These are phyloP conservation scores for Claviceps paspali DNA, from an alignment of 2,329 filamentous ascomycete genomes.

Conservation along the genomic window DNA sequence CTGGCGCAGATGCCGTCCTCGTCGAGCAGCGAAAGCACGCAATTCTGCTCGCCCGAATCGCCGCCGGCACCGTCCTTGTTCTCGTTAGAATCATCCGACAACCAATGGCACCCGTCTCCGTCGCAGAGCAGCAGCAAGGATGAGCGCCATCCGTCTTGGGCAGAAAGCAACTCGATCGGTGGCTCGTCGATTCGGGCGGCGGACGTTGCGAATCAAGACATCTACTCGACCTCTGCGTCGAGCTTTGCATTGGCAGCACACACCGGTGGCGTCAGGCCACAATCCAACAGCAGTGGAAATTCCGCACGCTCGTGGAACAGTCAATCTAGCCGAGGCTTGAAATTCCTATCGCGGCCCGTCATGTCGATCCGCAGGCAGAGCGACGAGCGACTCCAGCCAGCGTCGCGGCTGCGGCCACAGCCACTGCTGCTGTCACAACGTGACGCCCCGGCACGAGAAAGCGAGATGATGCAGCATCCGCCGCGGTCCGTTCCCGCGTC, in stretches of 20 bases:
- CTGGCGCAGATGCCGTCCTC: conserved; percentile 9
- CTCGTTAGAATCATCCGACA: neutral
- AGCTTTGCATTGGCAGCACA: conserved; percentile 1
- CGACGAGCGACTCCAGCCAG: conserved; percentile 4
- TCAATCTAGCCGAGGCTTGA: conserved; percentile 2
- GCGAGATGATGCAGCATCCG: neutral
- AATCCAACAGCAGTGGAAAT: conserved; percentile 7
- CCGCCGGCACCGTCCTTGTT: conserved; percentile 4
- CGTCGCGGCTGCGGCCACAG: too few species aligned
- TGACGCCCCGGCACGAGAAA: too few species aligned
- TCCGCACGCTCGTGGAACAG: conserved; percentile 7
- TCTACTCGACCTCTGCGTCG: neutral
- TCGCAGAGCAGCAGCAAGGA: neutral
- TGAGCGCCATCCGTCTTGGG: neutral
- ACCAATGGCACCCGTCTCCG: neutral
- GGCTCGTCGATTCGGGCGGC: neutral
- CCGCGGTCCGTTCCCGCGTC: conserved; percentile 1
- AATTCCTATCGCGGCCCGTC: conserved; percentile 3
- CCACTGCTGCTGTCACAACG: too few species aligned
- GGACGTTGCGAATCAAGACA: neutral
- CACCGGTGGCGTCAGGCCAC: conserved; percentile 5
- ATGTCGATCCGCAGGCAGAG: conserved; percentile 5
- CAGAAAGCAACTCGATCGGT: too few species aligned
- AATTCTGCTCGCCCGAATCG: too few species aligned
- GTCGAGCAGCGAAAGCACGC: conserved; percentile 3